These are phyloP conservation scores for Amaranthus tricolor DNA, from an alignment of 179 eudicot species.

Conservation along the genomic window DNA sequence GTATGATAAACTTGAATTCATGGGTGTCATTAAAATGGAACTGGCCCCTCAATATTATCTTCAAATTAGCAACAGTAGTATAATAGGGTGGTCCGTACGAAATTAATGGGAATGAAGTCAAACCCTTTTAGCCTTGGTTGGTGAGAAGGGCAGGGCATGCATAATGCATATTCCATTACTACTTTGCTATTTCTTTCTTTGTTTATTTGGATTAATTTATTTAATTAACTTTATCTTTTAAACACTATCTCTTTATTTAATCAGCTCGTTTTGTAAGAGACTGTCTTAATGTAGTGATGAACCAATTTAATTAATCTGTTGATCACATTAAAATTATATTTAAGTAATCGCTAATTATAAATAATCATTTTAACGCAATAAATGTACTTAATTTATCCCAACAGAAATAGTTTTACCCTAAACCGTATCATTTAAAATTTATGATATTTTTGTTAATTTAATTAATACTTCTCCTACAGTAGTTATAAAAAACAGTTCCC, in stretches of 20 bases:
- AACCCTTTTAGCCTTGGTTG: conserved; percentile 10
- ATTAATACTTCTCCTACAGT: background rate
- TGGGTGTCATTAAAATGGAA: background rate
- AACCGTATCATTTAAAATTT: no score
- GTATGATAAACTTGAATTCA: no score
- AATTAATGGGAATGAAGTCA: conserved; percentile 17
- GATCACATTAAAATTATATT: background rate
- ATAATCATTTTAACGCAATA: no score
- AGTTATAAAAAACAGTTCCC: no score
- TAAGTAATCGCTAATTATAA: background rate
- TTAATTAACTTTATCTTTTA: background rate
- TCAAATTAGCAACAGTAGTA: background rate
- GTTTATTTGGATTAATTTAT: background rate
- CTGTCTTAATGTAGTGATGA: background rate
- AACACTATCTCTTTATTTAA: no score
- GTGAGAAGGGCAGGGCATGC: conserved; percentile 2
- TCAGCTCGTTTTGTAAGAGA: no score
- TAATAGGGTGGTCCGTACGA: conserved; percentile 13
- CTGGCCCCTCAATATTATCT: background rate
- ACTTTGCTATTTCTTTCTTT: background rate
- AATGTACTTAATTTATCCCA: no score
- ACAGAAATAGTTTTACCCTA: no score
- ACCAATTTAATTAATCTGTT: background rate
- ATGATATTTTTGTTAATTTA: background rate
- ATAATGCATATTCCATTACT: background rate